These are phyloP conservation scores for Neofusicoccum parvum DNA, from an alignment of 2,329 filamentous ascomycete genomes.

Conservation along the genomic window DNA sequence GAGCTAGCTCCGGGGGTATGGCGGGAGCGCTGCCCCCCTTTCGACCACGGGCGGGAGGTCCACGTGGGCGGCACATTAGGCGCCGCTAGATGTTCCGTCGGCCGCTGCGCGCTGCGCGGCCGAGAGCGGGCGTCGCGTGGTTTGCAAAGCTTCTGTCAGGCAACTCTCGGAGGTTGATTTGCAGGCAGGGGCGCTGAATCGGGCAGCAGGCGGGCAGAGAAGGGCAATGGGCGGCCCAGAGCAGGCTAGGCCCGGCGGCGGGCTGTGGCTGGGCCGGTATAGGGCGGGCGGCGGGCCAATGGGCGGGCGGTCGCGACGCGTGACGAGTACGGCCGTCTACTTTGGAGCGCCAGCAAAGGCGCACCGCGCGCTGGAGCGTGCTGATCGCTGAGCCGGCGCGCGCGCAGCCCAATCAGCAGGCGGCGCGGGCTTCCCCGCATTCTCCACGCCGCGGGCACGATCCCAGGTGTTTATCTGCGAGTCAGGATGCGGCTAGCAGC, in stretches of 20 bases:
- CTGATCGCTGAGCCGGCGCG: not conserved
- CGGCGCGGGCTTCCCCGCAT: conserved; percentile 8
- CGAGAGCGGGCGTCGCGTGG: too few species aligned
- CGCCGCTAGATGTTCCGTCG: too few species aligned
- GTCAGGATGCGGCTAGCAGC: conserved; percentile 13
- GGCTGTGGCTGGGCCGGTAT: not conserved
- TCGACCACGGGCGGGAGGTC: too few species aligned
- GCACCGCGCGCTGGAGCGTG: not conserved
- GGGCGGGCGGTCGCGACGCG: not conserved
- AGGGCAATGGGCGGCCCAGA: not conserved
- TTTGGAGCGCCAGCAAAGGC: not conserved
- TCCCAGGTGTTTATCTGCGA: conserved; percentile 10
- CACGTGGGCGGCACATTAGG: too few species aligned
- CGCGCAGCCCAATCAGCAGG: not conserved
- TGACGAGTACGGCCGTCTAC: not conserved
- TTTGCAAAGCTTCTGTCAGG: too few species aligned
- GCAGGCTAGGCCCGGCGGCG: not conserved
- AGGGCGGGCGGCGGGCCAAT: not conserved
- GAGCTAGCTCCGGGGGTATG: too few species aligned
- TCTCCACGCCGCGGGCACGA: not conserved
- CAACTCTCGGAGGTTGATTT: too few species aligned
- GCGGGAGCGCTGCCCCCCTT: too few species aligned
- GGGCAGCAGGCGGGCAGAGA: not conserved
- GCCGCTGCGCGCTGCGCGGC: too few species aligned
- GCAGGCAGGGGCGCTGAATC: too few species aligned